Evolutionary conservation across 139 green algal genomes (phyloP), one percentile per base, ranked within the genome.

Genomic region (Chlorella sorokiniana): DNA sequence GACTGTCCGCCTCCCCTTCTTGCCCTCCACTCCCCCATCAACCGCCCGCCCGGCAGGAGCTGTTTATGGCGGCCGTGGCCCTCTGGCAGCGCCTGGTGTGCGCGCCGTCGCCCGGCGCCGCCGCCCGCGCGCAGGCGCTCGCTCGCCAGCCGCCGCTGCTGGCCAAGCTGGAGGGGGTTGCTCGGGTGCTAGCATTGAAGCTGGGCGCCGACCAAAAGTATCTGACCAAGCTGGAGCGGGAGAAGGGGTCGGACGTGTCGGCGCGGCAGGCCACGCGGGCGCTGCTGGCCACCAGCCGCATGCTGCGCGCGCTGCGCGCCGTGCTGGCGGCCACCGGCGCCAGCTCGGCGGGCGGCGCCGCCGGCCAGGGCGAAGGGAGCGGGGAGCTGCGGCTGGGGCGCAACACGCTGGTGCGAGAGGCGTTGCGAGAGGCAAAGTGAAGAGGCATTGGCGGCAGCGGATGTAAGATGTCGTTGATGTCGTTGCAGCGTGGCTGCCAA

Each of bases 141-240:
- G 73, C 68, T 2, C 63, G 29, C 2, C 70, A 64, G 37, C 70
- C 56, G 16, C 69, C 59, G 11, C 56, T 90, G 5, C 25, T 94
- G 35, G 72, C 69, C 72, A 86, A 92, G 77, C 91, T 91, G 87
- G 90, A 95, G 69, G 88, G 89, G 45, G 90, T 97, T 10, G 82
- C 79, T 3, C 88, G 92, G 75, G 79, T 97, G 71, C 86, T 98
- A 40, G 51, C 67, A 5, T 83, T 91, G 40, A 94, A 94, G 81
- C 83, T 91, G 16, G 85, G 93, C 4, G 88, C 84, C 67, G 93
- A 96, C 83, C 83, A 84, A 0, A 92, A 91, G 51, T 97, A 97
- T 83, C 90, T 97, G 35, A 82, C 80, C 27, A 86, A 90, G 41
- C 81, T 97, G 56, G 93, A 97, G 81, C 87, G 86, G 37, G 79